Evolutionary conservation across 805 yeast genomes (phyloP).

Genomic region (Ogataea nitratoaversa): DNA sequence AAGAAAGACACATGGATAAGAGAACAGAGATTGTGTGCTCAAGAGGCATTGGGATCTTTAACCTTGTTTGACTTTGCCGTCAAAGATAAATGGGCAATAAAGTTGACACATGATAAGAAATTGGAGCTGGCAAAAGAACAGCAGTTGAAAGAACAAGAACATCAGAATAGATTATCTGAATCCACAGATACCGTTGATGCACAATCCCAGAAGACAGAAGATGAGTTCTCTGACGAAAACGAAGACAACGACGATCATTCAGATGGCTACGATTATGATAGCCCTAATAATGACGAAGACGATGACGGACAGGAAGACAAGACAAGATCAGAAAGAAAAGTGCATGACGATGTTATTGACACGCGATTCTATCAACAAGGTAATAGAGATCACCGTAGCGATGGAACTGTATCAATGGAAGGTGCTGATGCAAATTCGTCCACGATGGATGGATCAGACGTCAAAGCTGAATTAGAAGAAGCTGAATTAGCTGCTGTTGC

Average conservation of each 20-base stretch:
- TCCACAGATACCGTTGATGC: too few species aligned
- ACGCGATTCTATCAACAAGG: not conserved
- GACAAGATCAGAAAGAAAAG: not conserved
- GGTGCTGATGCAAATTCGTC: not conserved
- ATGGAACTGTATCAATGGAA: not conserved
- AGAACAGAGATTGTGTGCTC: constrained; percentile 41
- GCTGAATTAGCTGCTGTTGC: constrained; percentile 2
- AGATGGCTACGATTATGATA: not conserved
- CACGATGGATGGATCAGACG: not conserved
- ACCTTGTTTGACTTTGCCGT: constrained; percentile 41
- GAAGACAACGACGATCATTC: not conserved
- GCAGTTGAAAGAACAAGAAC: constrained; percentile 2
- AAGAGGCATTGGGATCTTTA: constrained; percentile 37
- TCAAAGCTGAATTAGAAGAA: not conserved
- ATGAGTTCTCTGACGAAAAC: not conserved
- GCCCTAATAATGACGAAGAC: not conserved
- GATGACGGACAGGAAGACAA: not conserved
- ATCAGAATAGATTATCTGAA: constrained; percentile 2
- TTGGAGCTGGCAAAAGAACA: constrained; percentile 8
- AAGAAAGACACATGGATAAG: constrained; percentile 41
- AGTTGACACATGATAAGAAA: constrained; percentile 19
- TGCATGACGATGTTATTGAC: not conserved
- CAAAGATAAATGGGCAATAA: constrained; percentile 37
- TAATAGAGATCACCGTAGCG: not conserved
- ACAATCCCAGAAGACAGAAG: too few species aligned